A percentile compares a stretch with the other conserved stretches of the same genome.
Conservation (phyloP, 768 basidiomycete species). For the Leccinum sublutescens region DNA sequence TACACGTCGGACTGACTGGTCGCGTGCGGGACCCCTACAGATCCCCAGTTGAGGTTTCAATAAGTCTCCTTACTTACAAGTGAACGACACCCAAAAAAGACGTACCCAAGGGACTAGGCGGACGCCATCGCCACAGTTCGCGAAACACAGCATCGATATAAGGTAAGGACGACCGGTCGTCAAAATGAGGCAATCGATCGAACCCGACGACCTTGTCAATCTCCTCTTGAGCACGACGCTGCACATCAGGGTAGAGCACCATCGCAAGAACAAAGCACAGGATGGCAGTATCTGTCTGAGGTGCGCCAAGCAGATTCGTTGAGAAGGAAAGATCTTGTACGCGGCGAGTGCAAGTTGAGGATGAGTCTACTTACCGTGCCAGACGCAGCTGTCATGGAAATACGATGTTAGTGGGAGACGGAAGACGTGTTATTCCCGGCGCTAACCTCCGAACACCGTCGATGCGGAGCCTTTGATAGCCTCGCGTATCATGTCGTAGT, state of each 20-base stretch:
- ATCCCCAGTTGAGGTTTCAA: not conserved
- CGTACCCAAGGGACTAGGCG: conserved; percentile 10
- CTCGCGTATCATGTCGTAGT: not conserved
- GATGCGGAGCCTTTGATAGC: not conserved
- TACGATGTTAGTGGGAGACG: not conserved
- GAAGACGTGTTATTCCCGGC: not conserved
- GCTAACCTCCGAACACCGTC: conserved; percentile 7
- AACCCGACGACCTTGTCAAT: conserved; percentile 24
- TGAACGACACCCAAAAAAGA: not conserved
- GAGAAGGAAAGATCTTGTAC: not conserved
- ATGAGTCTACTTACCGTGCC: not conserved
- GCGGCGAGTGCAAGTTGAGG: not conserved
- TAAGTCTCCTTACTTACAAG: not conserved
- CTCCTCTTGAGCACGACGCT: conserved; percentile 25
- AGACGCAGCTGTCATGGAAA: not conserved
- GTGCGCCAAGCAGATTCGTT: not conserved
- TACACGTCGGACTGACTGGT: conserved; percentile 18
- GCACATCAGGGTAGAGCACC: conserved; percentile 26
- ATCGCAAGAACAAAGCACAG: conserved; percentile 27
- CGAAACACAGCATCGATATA: conserved; percentile 26
- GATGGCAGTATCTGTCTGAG: conserved; percentile 18
- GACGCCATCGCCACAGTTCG: conserved; percentile 26
- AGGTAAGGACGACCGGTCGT: conserved; percentile 24
- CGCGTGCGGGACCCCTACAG: conserved; percentile 9
- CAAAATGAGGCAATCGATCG: conserved; percentile 26